Conservation (phyloP, 257 asterid species). For the Euphrasia confusa region DNA sequence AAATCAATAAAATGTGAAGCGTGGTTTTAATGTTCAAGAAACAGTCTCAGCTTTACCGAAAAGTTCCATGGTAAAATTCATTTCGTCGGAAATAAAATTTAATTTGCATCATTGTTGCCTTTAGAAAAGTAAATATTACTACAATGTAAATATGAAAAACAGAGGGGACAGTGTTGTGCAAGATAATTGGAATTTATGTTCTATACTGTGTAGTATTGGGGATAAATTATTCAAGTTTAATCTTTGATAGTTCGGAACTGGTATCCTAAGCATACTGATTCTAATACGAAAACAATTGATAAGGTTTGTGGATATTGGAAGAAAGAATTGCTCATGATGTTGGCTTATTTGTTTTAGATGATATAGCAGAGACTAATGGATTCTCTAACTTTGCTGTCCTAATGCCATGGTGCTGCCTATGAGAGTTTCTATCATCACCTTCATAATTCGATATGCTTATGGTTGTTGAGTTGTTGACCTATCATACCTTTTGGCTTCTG, state of each 20-base stretch:
- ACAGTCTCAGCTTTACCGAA: no score
- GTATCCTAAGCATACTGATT: background rate
- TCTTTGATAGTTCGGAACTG: background rate
- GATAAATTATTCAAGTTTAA: slow-evolving; percentile 1
- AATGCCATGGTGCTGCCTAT: slow-evolving; percentile 58
- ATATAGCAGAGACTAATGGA: slow-evolving; percentile 46
- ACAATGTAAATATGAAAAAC: background rate
- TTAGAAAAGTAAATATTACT: background rate
- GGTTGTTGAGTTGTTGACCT: slow-evolving; percentile 45
- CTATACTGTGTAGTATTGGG: slow-evolving; percentile 11
- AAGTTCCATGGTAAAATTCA: background rate
- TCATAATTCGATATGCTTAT: slow-evolving; percentile 42
- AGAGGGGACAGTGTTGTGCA: slow-evolving; percentile 3
- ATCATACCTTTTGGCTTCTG: slow-evolving; percentile 25
- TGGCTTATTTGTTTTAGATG: slow-evolving; percentile 52
- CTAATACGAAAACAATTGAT: no score
- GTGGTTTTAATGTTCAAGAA: background rate
- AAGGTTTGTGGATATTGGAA: slow-evolving; percentile 18
- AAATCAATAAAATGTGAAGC: background rate
- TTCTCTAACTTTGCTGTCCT: slow-evolving; percentile 53
- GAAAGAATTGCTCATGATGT: slow-evolving; percentile 35
- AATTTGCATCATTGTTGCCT: background rate
- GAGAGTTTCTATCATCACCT: slow-evolving; percentile 54
- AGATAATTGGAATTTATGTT: background rate
- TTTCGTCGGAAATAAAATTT: background rate